phyloP scores from a whole-genome alignment of 768 basidiomycete species.

The Mrakia gelida region DNA sequence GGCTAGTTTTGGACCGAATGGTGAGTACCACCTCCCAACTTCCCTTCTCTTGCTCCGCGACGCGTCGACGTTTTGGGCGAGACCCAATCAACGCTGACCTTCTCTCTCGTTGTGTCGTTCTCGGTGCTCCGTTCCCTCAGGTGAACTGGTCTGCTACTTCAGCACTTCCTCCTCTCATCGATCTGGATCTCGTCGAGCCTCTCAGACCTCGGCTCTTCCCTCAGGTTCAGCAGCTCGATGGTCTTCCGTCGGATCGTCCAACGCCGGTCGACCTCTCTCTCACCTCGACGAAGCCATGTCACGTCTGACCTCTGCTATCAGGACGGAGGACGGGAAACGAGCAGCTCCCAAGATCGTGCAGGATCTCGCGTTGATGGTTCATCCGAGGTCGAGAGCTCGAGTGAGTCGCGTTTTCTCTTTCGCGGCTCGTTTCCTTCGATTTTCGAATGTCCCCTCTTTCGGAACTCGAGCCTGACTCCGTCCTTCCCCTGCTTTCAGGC shows the following conservation, averaged over 20 bases:
- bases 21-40: too few relatives aligned
- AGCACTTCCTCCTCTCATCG: conserved; percentile 23
- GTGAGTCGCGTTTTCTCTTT: background rate
- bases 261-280: conserved; percentile 32
- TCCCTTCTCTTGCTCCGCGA: too few relatives aligned
- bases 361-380: background rate
- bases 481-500: background rate
- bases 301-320: conserved; percentile 4
- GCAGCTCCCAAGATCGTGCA: conserved; percentile 4
- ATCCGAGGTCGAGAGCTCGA: background rate
- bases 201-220: conserved; percentile 8
- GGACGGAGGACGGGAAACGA: conserved; percentile 11
- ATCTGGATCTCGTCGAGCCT: conserved; percentile 26
- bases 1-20: conserved; percentile 82
- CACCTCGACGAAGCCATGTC: conserved; percentile 12
- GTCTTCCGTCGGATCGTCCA: conserved; percentile 26
- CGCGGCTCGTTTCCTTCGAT: background rate
- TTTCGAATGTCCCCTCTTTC: background rate
- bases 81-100: conserved; percentile 15
- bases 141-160: conserved; percentile 83
- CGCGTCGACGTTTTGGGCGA: background rate
- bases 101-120: conserved; percentile 6
- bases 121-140: conserved; percentile 48
- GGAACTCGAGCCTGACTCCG: background rate
- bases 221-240: conserved; percentile 19